A percentile compares a stretch with the other conserved stretches of the same genome.
Conservation (phyloP, 1,284 basidiomycete species). For the Ustilago cynodontis region DNA sequence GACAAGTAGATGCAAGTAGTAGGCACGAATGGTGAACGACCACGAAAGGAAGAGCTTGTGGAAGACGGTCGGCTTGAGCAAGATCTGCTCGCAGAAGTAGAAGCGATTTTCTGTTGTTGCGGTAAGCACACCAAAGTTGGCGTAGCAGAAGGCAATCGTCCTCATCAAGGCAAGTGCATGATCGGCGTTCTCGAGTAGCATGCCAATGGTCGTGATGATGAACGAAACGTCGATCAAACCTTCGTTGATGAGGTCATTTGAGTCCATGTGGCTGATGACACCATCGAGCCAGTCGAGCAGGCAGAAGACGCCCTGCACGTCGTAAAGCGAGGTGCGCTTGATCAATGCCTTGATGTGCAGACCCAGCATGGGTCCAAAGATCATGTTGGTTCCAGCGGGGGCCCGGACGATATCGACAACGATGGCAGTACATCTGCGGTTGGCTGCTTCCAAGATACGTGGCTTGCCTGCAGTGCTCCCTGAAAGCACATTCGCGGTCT, state of each 20-base stretch:
- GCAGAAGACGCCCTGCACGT: conserved; percentile 67
- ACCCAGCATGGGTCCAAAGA: conserved; percentile 63
- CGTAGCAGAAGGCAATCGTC: conserved; percentile 66
- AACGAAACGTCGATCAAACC: conserved; percentile 61
- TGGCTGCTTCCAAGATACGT: conserved; percentile 66
- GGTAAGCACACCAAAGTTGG: conserved; percentile 64
- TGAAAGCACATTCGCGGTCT: conserved; percentile 66
- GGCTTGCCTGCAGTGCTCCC: conserved; percentile 66
- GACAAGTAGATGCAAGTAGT: conserved; percentile 65
- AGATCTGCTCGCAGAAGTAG: conserved; percentile 64
- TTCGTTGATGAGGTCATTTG: conserved; percentile 57
- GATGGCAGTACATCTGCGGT: conserved; percentile 64
- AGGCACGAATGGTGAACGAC: conserved; percentile 68
- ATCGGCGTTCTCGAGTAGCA: conserved; percentile 63
- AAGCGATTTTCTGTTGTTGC: conserved; percentile 50
- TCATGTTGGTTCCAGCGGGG: conserved; percentile 44
- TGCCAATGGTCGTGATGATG: conserved; percentile 57
- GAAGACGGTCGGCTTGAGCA: conserved; percentile 61
- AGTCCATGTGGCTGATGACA: conserved; percentile 62
- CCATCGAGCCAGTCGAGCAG: conserved; percentile 67
- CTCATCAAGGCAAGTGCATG: conserved; percentile 67
- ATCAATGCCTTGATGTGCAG: conserved; percentile 64
- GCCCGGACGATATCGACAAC: conserved; percentile 66
- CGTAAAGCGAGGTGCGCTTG: conserved; percentile 66
- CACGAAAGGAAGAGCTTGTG: conserved; percentile 67